A percentile compares a stretch with the other conserved stretches of the same genome.
These are phyloP conservation scores for Cordyceps cateniannulata DNA, from an alignment of 2,329 filamentous ascomycete genomes.

Conservation along the genomic window DNA sequence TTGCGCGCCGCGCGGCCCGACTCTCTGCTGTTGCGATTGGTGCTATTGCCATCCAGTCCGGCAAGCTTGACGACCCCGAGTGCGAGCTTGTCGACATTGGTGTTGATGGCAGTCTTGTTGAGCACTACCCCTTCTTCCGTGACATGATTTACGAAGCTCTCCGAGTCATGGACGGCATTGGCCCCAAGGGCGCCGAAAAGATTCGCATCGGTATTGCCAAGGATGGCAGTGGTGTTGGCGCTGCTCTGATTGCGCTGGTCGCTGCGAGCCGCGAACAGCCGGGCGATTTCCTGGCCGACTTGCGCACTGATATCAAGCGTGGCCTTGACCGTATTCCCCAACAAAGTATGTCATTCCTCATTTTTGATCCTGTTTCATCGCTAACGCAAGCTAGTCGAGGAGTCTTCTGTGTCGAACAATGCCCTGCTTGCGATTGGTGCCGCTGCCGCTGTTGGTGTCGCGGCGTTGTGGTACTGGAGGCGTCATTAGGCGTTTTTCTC, in stretches of 20 bases:
- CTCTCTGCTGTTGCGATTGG: conserved; percentile 83
- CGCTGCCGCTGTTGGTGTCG: conserved; percentile 31
- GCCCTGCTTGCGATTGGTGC: conserved; percentile 28
- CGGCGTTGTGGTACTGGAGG: conserved; percentile 31
- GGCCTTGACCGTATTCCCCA: conserved; percentile 27
- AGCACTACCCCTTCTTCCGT: conserved; percentile 92
- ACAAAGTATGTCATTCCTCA: conserved; percentile 22
- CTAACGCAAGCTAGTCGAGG: conserved; percentile 20
- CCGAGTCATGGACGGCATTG: conserved; percentile 69
- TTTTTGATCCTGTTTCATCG: neutral
- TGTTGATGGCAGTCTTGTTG: conserved; percentile 88
- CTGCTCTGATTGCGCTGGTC: conserved; percentile 87
- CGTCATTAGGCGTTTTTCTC: conserved; percentile 17
- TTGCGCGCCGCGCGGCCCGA: conserved; percentile 82
- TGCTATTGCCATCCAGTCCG: conserved; percentile 75
- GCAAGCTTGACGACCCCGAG: conserved; percentile 55
- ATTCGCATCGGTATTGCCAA: conserved; percentile 94
- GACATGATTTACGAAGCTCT: conserved; percentile 82
- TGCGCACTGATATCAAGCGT: conserved; percentile 34
- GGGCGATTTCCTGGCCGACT: conserved; percentile 34
- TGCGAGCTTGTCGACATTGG: conserved; percentile 80
- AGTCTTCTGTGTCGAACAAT: conserved; percentile 24
- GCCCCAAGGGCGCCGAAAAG: conserved; percentile 69
- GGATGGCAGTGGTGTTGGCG: conserved; percentile 79
- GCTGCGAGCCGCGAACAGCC: conserved; percentile 61